A percentile compares a stretch with the other conserved stretches of the same genome.
phyloP scores from a whole-genome alignment of 2,329 filamentous ascomycete species.

The Cladophialophora exuberans region DNA sequence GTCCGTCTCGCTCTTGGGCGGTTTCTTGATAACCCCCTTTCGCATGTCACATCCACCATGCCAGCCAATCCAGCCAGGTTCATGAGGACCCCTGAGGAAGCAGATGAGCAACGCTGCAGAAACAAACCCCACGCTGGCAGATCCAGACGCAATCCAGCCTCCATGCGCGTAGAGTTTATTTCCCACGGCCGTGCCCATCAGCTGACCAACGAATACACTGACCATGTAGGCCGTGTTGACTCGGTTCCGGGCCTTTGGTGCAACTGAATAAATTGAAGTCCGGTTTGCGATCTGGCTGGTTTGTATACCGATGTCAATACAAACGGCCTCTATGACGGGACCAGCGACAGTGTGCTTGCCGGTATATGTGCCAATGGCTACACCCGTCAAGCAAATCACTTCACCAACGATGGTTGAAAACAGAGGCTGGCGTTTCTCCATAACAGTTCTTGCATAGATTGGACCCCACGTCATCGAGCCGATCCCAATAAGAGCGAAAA shows the following conservation, averaged over 20 bases:
- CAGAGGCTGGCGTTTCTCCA: constrained; percentile 66
- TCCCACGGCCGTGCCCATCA: constrained; percentile 68
- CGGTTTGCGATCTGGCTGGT: constrained; percentile 75
- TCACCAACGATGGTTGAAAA: constrained; percentile 69
- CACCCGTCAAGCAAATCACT: constrained; percentile 57
- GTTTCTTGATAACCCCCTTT: constrained; percentile 20
- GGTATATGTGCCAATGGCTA: constrained; percentile 34
- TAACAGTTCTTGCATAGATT: constrained; percentile 69
- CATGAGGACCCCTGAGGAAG: constrained; percentile 57
- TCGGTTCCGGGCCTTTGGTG: constrained; percentile 71
- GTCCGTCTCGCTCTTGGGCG: not conserved
- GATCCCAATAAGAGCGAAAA: constrained; percentile 79
- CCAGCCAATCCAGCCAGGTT: constrained; percentile 65
- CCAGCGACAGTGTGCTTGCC: constrained; percentile 64
- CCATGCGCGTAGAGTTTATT: constrained; percentile 59
- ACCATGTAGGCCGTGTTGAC: constrained; percentile 86
- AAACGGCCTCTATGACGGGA: constrained; percentile 72
- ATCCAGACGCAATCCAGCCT: constrained; percentile 62
- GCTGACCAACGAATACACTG: constrained; percentile 71
- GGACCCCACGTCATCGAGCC: constrained; percentile 69
- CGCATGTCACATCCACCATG: constrained; percentile 57
- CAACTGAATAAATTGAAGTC: constrained; percentile 71
- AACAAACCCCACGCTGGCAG: constrained; percentile 60
- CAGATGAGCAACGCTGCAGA: constrained; percentile 53
- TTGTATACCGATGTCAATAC: constrained; percentile 73